Evolutionary conservation across 2,329 filamentous ascomycete species (phyloP).

Genomic region (Cladophialophora carrionii): DNA sequence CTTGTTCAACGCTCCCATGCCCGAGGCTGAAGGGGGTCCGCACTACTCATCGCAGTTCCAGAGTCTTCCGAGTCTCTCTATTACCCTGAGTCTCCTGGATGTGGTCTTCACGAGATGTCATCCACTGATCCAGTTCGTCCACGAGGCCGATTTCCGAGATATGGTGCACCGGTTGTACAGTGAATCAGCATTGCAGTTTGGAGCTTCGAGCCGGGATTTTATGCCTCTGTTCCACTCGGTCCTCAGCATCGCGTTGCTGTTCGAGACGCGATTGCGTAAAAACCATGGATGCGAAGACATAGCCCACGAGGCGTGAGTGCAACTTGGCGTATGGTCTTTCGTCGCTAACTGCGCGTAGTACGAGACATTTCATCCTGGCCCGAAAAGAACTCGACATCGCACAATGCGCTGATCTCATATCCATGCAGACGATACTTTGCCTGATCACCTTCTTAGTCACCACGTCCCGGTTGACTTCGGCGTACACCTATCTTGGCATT

Average conservation of each 20-base stretch:
- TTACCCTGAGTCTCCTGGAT: constrained; percentile 24
- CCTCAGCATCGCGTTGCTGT: constrained; percentile 30
- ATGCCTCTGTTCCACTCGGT: constrained; percentile 31
- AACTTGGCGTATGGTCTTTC: background rate
- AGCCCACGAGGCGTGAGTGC: constrained; percentile 28
- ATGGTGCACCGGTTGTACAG: constrained; percentile 31
- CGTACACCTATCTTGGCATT: constrained; percentile 31
- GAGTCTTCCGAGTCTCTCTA: constrained; percentile 22
- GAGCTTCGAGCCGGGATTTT: constrained; percentile 16
- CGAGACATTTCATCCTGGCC: constrained; percentile 27
- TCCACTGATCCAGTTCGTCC: constrained; percentile 33
- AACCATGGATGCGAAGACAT: constrained; percentile 29
- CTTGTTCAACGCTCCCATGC: constrained; percentile 27
- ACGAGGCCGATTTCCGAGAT: constrained; percentile 27
- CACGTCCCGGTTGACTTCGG: constrained; percentile 31
- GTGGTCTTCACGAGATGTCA: constrained; percentile 30
- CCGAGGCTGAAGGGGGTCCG: constrained; percentile 11
- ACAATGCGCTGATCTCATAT: constrained; percentile 29
- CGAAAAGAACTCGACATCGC: constrained; percentile 26
- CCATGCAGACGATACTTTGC: constrained; percentile 30
- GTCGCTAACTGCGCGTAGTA: constrained; percentile 10
- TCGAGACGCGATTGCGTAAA: constrained; percentile 24
- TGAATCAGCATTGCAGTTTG: constrained; percentile 11
- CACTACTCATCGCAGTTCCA: constrained; percentile 12
- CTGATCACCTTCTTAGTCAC: constrained; percentile 31